A percentile compares a stretch with the other conserved stretches of the same genome.
Evolutionary conservation across 2,329 filamentous ascomycete species (phyloP).

Genomic region (Tolypocladium amazonense): DNA sequence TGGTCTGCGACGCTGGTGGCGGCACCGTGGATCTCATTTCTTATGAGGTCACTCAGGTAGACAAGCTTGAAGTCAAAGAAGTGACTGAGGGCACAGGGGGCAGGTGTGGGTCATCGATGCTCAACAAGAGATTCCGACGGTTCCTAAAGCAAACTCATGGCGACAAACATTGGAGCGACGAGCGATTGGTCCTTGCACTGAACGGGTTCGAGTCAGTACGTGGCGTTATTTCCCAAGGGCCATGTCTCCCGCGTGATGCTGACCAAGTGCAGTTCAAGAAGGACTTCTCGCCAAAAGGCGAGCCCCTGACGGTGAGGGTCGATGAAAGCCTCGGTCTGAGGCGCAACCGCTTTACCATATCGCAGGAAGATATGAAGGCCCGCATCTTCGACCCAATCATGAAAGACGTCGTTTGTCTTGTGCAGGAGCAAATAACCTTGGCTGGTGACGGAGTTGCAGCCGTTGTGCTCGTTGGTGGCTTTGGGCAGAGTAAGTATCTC

Average conservation of each 20-base stretch:
- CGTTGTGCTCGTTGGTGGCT: slow-evolving; percentile 38
- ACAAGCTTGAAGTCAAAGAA: slow-evolving; percentile 35
- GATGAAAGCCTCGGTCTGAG: slow-evolving; percentile 21
- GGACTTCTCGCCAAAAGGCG: slow-evolving; percentile 21
- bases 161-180: slow-evolving; percentile 30
- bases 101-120: slow-evolving; percentile 37
- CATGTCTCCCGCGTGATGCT: neutral
- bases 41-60: slow-evolving; percentile 33
- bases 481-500: slow-evolving; percentile 34
- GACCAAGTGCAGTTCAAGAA: slow-evolving; percentile 23
- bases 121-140: slow-evolving; percentile 36
- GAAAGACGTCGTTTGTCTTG: slow-evolving; percentile 31
- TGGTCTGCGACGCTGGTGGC: slow-evolving; percentile 44
- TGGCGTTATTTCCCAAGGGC: neutral
- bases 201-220: slow-evolving; percentile 30
- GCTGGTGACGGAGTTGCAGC: slow-evolving; percentile 22
- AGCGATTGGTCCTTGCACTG: slow-evolving; percentile 27
- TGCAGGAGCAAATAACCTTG: slow-evolving; percentile 29
- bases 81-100: slow-evolving; percentile 37
- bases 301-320: slow-evolving; percentile 24
- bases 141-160: slow-evolving; percentile 32
- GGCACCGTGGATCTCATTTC: slow-evolving; percentile 44
- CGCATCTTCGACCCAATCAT: slow-evolving; percentile 31
- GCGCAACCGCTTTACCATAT: slow-evolving; percentile 19
- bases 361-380: slow-evolving; percentile 55